Base-by-base conservation (phyloP, 2,329 filamentous ascomycete species). In the Neurospora crassa region DNA sequence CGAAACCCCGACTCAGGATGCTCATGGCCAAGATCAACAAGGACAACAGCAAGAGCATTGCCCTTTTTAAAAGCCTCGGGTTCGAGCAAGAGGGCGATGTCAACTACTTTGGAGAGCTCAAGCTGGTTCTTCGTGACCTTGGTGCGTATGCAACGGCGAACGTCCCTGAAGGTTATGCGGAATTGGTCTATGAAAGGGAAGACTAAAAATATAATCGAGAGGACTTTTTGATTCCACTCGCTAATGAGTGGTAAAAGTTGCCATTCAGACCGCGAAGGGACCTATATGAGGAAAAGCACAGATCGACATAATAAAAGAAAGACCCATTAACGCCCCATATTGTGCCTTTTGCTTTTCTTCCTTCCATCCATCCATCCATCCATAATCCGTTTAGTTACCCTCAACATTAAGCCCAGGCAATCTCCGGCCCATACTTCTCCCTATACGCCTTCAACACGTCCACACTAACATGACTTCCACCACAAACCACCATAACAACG, bases 401-500 rank as follows among this genome's bases (percentile, higher is more conserved):
- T 47, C 40, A 24, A n/a, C 1, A 6, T 45, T 20, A 45, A 42
- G 40, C 29, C 68, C 29, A 42, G 81, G 7, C 79, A 63, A 63
- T 7, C 16, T 63, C 24, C 24, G 24, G 7, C 14, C 53, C 81
- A 74, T 84, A 89, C 74, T 78, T 79, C 74, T 84, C 81, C 74
- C 83, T 82, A 79, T 90, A 93, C 71, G 82, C 83, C 69, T 84
- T 82, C 69, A 93, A 81, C 77, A 90, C 85, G 43, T 87, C 85
- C 72, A 91, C 79, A 2, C 87, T 88, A 43, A 92, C 86, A 78
- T 89, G 89, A 29, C 86, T 90, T 5, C 92, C 92, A 67, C 95
- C 95, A 78, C 95, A 98, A 7, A 97, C 89, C 34, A 97, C 85
- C 70, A 97, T 83, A 1, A 97, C 93, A 6, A 97, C 87, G 74